Percentiles rank a stretch among this genome's conserved stretches.
phyloP scores from a whole-genome alignment of 129 eudicot genomes.

The Solidago caesia region DNA sequence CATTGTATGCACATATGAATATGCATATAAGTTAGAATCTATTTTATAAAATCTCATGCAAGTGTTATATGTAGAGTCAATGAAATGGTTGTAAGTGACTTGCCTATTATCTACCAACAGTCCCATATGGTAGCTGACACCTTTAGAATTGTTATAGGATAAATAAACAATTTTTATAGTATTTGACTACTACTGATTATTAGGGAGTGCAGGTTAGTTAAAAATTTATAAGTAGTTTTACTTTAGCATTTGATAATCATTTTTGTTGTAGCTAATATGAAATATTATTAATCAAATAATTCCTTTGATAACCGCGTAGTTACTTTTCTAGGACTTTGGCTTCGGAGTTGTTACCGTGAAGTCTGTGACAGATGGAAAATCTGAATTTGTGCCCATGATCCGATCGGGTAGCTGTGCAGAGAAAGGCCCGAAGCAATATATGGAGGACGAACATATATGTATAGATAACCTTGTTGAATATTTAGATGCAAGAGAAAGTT shows the following conservation, averaged over 20 bases:
- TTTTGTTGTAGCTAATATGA: neutral
- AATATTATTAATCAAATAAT: neutral
- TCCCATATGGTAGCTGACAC: neutral
- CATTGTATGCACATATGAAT: no score
- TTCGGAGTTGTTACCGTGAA: conserved; percentile 36
- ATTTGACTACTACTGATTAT: neutral
- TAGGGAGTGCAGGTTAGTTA: neutral
- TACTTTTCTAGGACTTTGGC: conserved; percentile 50
- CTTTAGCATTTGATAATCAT: neutral
- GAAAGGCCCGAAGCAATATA: conserved; percentile 77
- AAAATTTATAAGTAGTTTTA: neutral
- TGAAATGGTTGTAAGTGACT: no score
- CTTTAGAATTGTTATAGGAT: no score
- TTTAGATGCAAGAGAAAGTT: conserved; percentile 49
- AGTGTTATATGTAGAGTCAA: no score
- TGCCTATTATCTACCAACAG: neutral
- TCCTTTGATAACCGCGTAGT: neutral
- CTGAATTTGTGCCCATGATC: conserved; percentile 56
- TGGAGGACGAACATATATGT: conserved; percentile 96
- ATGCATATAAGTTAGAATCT: no score
- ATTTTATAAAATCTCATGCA: no score
- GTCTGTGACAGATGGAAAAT: conserved; percentile 54
- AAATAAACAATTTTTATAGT: neutral
- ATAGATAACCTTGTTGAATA: conserved; percentile 61
- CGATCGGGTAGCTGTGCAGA: conserved; percentile 94